Evolutionary conservation across 106 monocot genomes (phyloP).

Genomic region (Xerophyta viscosa): DNA sequence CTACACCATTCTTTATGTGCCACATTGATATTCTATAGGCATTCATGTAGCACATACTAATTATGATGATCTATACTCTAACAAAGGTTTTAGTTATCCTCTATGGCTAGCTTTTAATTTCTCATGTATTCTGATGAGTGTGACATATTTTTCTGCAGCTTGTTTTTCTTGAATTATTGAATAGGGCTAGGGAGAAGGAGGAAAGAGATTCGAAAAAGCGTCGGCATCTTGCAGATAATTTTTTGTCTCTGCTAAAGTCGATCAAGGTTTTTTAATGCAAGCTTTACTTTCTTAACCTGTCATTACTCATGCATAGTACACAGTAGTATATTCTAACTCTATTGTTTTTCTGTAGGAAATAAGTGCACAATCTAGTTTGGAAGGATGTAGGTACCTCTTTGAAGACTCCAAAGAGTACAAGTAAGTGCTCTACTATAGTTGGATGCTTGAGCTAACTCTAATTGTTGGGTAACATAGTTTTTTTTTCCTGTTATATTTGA

Average conservation of each 20-base stretch:
- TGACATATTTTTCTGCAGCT: conserved; percentile 12
- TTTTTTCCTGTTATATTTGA: background rate
- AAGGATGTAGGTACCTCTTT: conserved; percentile 22
- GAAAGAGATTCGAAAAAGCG: conserved; percentile 37
- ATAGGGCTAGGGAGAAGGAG: conserved; percentile 22
- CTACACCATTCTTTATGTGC: no score
- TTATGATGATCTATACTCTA: no score
- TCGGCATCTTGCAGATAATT: conserved; percentile 23
- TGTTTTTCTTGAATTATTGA: conserved; percentile 29
- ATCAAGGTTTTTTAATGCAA: conserved; percentile 17
- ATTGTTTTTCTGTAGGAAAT: conserved; percentile 19
- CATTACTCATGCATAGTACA: background rate
- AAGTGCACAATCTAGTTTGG: conserved; percentile 24
- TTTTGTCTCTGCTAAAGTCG: conserved; percentile 23
- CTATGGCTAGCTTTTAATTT: background rate
- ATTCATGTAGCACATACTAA: no score
- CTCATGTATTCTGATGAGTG: background rate
- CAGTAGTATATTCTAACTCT: background rate
- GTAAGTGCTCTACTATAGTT: conserved; percentile 4
- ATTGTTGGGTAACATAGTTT: background rate
- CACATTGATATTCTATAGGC: no score
- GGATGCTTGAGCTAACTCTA: background rate
- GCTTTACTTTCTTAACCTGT: background rate
- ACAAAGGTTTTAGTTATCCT: no score
- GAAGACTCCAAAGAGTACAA: conserved; percentile 34